Evolutionary conservation across 805 yeast species (phyloP), one percentile per base, ranked within the genome.

Genomic region (Zygotorulaspora danielsina): DNA sequence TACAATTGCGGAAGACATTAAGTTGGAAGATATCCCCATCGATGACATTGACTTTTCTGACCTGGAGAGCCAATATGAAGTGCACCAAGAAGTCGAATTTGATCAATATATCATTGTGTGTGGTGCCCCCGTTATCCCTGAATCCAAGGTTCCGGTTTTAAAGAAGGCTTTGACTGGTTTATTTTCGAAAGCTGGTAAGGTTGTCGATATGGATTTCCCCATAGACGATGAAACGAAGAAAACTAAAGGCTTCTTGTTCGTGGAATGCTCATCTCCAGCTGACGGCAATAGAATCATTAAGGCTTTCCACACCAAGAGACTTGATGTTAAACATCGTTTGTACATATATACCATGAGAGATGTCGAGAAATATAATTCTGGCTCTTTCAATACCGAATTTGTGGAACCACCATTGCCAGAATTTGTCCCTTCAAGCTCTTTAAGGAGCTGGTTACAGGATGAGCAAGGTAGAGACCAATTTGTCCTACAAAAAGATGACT

Each of bases 111-210:
- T 90, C 42, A 84, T 90, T 20, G 83, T 87, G 36, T 97, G 88
- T 61, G 98, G 98, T 34, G 89, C 95, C 8, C 99, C 99, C 51
- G 72, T 87, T 46, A 95, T 95, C 18, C 96, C 97, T 42, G 95
- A 82, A 60, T 63, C 86, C 38, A 93, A 93, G 67, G 84, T 80
- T 36, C 84, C 87, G 40, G 78, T 84, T 42, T 75, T 93, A 59
- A 75, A 80, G 51, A 89, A 86, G 64, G 97, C 94, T 32, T 74
- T 93, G 57, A 76, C 74, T 52, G 90, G 89, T 69, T 73, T 87
- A 38, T 81, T 93, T 58, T 68, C 78, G 34, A 75, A 77, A 48
- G 88, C 78, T 32, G 97, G 96, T 37, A 79, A 78, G 48, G 79
- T 93, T 15, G 57, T 75, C 34, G 90, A 87, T 39, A 74, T 93